Evolutionary conservation across 2,329 filamentous ascomycete species (phyloP), one percentile per base, ranked within the genome.

Genomic region (Pestalotiopsis sp.): DNA sequence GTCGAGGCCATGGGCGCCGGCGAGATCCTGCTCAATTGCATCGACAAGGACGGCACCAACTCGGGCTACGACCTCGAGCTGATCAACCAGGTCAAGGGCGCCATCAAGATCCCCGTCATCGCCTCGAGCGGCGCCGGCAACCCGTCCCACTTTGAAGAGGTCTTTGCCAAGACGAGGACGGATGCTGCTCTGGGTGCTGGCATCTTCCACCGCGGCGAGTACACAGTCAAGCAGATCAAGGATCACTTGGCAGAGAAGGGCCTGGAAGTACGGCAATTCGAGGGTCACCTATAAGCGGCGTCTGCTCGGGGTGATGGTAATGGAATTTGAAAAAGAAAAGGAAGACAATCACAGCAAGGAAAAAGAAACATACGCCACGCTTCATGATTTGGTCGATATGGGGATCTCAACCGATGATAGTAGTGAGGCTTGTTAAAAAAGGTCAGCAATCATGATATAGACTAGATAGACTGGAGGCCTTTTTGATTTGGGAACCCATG

Each of bases 151-250:
- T 99, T 99, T 78, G 87, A 90, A 65, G 93, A 98, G 78, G 96
- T 98, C 1, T 99, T 99, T 80, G 84, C 88, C 68, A 85, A 92
- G 82, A 98, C 96, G 9, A 85, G 86, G 17, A 95, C 95, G 3
- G 96, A 99, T 84, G 96, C 96, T 64, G 96, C 96, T 36, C 83
- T 99, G 70, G 96, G 96, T 3, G 96, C 96, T 9, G 96, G 96
- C 66, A 99, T 99, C 92, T 99, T 99, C 82, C 96, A 99, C 83
- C 86, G 96, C 63, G 93, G 92, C 49, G 95, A 99, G 83, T 99
- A 95, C 81, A 97, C 95, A 0, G 95, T 99, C 17, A 91, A 90
- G 79, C 91, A 98, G 77, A 96, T 99, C 62, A 99, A 99, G 82
- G 92, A 97, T 69, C 88, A 93, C 76, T 80, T 99, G 69, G 85